Evolutionary conservation across 441 rosid species (phyloP).

Genomic region (Populus tomentosa): DNA sequence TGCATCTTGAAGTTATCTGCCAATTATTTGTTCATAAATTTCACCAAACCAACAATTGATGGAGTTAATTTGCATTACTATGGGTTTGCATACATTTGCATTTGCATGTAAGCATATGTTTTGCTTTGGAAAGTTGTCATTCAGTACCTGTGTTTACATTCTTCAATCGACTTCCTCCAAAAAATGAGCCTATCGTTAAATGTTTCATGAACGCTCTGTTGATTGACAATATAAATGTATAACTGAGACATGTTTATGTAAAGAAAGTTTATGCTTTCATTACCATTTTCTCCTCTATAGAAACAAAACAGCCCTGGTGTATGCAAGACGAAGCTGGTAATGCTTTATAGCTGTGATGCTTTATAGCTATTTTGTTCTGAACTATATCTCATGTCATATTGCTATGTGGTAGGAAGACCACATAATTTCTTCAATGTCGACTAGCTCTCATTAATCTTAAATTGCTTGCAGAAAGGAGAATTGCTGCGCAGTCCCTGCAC

Average conservation of each 20-base stretch:
- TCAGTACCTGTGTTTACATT: not conserved
- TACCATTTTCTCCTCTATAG: not conserved
- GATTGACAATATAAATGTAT: not conserved
- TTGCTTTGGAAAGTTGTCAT: not conserved
- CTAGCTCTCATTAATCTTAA: not conserved
- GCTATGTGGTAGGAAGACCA: not conserved
- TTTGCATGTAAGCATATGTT: not conserved
- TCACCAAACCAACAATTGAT: not conserved
- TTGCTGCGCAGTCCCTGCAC: constrained; percentile 10
- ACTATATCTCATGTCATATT: not conserved
- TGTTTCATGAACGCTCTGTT: not conserved
- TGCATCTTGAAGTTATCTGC: not conserved
- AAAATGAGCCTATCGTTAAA: no score
- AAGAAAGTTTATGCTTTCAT: not conserved
- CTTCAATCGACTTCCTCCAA: not conserved
- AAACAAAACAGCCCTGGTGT: not conserved
- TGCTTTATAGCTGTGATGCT: not conserved
- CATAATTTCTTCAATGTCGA: not conserved
- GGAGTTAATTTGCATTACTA: not conserved
- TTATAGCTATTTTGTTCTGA: not conserved
- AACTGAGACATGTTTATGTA: not conserved
- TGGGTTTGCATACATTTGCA: not conserved
- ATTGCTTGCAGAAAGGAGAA: constrained; percentile 59
- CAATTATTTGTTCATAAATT: not conserved
- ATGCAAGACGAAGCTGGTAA: not conserved